Conservation (phyloP, 139 green algal species). For the Nannochloris sp. region DNA sequence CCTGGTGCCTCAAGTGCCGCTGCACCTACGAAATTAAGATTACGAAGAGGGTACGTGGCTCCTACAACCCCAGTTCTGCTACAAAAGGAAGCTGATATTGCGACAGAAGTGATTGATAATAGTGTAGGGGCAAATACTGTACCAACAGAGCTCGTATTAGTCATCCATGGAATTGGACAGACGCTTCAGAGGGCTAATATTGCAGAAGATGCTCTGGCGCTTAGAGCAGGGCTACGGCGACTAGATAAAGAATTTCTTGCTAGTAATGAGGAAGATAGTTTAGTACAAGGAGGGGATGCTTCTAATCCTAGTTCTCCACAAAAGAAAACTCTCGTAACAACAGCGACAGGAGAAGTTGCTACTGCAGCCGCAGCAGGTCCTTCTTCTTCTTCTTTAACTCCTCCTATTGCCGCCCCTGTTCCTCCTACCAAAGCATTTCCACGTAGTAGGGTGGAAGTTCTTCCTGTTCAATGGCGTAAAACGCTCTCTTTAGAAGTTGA, state of each 20-base stretch:
- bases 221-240: background rate
- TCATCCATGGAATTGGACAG: slow-evolving; percentile 75
- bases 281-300: too few species aligned
- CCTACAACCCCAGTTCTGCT: slow-evolving; percentile 9
- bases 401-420: background rate
- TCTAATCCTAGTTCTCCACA: too few species aligned
- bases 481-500: slow-evolving; percentile 54
- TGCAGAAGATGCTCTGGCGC: slow-evolving; percentile 33
- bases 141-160: slow-evolving; percentile 45
- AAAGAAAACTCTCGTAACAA: background rate
- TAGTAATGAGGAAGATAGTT: background rate
- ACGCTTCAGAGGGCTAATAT: slow-evolving; percentile 48
- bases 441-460: slow-evolving; percentile 38
- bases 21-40: slow-evolving; percentile 11
- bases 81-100: slow-evolving; percentile 29
- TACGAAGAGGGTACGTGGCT: slow-evolving; percentile 40
- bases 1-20: background rate
- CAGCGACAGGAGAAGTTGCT: background rate
- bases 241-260: background rate
- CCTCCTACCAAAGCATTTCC: too few species aligned
- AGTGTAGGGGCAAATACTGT: background rate
- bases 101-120: slow-evolving; percentile 35
- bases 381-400: background rate
- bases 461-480: slow-evolving; percentile 69
- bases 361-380: background rate